Percentiles rank a stretch among this genome's conserved stretches.
Conservation (phyloP, 2,329 filamentous ascomycete genomes). For the Trichoderma breve region DNA sequence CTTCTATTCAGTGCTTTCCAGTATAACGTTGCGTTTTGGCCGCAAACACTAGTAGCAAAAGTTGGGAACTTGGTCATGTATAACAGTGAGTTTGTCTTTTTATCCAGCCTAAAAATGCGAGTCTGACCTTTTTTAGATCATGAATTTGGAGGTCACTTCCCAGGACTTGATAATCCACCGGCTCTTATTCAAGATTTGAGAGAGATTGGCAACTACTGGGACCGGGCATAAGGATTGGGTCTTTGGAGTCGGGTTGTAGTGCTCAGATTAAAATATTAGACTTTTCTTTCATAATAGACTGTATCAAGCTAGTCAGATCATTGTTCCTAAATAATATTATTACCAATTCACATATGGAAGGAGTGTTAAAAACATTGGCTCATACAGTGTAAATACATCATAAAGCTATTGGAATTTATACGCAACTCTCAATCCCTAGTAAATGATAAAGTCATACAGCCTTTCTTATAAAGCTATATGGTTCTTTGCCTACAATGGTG, state of each 20-base stretch:
- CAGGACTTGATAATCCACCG: background rate
- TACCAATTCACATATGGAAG: background rate
- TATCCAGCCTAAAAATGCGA: background rate
- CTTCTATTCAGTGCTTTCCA: background rate
- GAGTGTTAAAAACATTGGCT: background rate
- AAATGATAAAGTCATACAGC: background rate
- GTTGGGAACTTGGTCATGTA: background rate
- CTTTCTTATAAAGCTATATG: background rate
- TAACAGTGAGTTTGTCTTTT: background rate
- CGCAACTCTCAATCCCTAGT: background rate
- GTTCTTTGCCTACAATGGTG: background rate
- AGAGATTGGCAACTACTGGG: background rate
- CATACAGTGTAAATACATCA: background rate
- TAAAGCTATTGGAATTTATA: background rate
- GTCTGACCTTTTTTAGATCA: background rate
- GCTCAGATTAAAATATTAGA: background rate
- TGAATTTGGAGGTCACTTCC: background rate
- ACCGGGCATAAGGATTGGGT: background rate
- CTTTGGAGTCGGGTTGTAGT: rapidly evolving
- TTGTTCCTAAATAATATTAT: background rate
- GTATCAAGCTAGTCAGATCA: too few relatives aligned
- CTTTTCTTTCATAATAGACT: background rate
- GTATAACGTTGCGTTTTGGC: background rate
- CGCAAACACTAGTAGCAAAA: background rate
- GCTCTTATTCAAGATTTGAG: background rate